Percentiles rank a stretch among this genome's conserved stretches.
Conservation (phyloP, 306 rosid genomes). For the Gleditsia sinensis region DNA sequence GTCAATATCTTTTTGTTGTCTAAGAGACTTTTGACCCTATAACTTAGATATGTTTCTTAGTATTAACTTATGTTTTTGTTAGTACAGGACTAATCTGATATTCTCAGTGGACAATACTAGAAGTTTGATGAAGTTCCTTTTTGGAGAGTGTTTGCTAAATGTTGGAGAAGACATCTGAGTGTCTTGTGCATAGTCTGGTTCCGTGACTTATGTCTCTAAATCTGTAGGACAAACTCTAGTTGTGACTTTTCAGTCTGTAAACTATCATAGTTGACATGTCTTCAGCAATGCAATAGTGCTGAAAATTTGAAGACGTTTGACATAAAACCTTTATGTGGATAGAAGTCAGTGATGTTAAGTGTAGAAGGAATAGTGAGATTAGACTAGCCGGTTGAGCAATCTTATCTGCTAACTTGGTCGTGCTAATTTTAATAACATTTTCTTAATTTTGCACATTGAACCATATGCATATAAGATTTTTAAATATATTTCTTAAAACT, state of each 20-base stretch:
- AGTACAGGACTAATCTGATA: not conserved
- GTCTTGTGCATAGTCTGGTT: not conserved
- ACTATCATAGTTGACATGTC: not conserved
- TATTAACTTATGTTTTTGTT: not conserved
- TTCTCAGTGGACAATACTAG: not conserved
- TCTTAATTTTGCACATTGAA: not conserved
- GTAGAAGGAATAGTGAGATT: not conserved
- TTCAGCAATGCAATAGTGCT: not conserved
- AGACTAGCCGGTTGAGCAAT: not conserved
- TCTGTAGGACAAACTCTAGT: not conserved
- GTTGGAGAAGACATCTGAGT: not conserved
- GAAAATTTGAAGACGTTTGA: not conserved
- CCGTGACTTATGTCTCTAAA: not conserved
- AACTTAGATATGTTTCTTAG: not conserved
- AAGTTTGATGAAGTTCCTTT: not conserved
- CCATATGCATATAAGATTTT: not conserved
- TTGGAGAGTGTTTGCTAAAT: not conserved
- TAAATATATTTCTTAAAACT: not conserved
- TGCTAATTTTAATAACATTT: not conserved
- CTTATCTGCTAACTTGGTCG: not conserved
- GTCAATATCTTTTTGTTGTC: not conserved
- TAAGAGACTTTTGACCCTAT: not conserved
- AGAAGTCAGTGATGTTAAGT: not conserved
- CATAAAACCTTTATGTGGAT: not conserved
- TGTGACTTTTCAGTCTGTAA: not conserved